A percentile compares a stretch with the other conserved stretches of the same genome.
Evolutionary conservation across 257 asterid genomes (phyloP).

Genomic region (Ilex aquifolium): DNA sequence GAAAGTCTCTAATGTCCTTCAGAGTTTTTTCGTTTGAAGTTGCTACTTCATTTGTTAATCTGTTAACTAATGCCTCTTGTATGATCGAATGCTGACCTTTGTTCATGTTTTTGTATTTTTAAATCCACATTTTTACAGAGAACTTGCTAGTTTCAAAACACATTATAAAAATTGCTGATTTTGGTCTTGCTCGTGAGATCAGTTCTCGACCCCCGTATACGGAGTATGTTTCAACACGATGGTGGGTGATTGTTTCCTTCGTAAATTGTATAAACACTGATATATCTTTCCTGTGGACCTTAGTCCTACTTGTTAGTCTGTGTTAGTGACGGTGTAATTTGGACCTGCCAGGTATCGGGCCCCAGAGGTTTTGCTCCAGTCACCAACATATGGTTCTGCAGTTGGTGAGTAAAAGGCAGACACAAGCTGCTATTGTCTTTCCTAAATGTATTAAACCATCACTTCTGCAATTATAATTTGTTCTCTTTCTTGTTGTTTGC

Average conservation of each 20-base stretch:
- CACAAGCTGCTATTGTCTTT: constrained; percentile 5
- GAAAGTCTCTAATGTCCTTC: no score
- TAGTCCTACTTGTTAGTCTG: neutral
- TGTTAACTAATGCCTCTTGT: no score
- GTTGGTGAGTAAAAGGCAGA: constrained; percentile 58
- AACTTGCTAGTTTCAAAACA: constrained; percentile 87
- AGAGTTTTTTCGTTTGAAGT: no score
- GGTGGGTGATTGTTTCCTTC: constrained; percentile 44
- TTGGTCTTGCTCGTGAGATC: constrained; percentile 97
- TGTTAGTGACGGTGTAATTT: constrained; percentile 1
- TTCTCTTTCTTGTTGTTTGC: constrained; percentile 10
- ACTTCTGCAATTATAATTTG: neutral
- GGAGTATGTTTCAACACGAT: constrained; percentile 95
- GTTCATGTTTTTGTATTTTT: constrained; percentile 2
- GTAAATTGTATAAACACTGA: neutral
- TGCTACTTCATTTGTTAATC: no score
- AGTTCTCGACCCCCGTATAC: constrained; percentile 85
- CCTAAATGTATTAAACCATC: neutral
- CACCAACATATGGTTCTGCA: constrained; percentile 74
- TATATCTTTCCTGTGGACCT: neutral
- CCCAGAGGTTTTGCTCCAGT: constrained; percentile 94
- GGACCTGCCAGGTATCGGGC: constrained; percentile 79
- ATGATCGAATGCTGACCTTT: neutral
- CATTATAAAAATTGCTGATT: constrained; percentile 81
- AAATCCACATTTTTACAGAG: constrained; percentile 38